A percentile compares a stretch with the other conserved stretches of the same genome.
These are phyloP conservation scores for Pseudocercospora crystallina DNA, from an alignment of 2,329 filamentous ascomycete species.

Conservation along the genomic window DNA sequence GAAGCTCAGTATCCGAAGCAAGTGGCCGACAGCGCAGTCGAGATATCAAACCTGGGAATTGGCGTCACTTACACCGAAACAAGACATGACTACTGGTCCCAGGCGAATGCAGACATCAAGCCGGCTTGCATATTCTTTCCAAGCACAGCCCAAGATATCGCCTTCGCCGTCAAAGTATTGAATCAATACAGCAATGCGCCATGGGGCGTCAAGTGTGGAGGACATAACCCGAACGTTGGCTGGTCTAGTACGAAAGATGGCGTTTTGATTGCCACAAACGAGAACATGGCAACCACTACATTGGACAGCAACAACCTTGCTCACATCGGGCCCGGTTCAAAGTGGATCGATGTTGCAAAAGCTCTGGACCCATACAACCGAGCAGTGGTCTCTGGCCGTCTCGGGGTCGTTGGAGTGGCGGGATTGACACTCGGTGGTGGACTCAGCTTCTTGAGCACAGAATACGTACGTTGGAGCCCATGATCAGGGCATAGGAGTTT, in stretches of 20 bases:
- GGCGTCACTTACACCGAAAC: conserved; percentile 18
- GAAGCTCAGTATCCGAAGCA: conserved; percentile 16
- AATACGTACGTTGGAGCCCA: conserved; percentile 29
- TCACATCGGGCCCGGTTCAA: conserved; percentile 25
- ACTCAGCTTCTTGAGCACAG: conserved; percentile 24
- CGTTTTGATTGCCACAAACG: conserved; percentile 46
- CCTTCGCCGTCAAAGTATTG: conserved; percentile 53
- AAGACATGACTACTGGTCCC: conserved; percentile 21
- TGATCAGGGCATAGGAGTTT: neutral
- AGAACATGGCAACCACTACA: conserved; percentile 40
- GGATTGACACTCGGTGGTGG: conserved; percentile 34
- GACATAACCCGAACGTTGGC: conserved; percentile 49
- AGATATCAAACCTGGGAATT: conserved; percentile 12
- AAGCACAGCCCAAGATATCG: conserved; percentile 52
- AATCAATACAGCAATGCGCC: conserved; percentile 48
- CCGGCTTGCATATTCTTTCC: conserved; percentile 41
- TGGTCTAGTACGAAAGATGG: conserved; percentile 49
- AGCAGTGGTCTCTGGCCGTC: conserved; percentile 26
- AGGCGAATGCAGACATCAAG: conserved; percentile 20
- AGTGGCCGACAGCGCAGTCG: conserved; percentile 14
- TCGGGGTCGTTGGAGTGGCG: conserved; percentile 29
- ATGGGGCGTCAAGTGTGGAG: conserved; percentile 57
- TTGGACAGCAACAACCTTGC: conserved; percentile 32
- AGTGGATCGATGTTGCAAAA: conserved; percentile 26
- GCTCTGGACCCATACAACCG: conserved; percentile 23